phyloP scores from a whole-genome alignment of 371 early-diverging fungal species.

The Lichtheimia hyalospora region DNA sequence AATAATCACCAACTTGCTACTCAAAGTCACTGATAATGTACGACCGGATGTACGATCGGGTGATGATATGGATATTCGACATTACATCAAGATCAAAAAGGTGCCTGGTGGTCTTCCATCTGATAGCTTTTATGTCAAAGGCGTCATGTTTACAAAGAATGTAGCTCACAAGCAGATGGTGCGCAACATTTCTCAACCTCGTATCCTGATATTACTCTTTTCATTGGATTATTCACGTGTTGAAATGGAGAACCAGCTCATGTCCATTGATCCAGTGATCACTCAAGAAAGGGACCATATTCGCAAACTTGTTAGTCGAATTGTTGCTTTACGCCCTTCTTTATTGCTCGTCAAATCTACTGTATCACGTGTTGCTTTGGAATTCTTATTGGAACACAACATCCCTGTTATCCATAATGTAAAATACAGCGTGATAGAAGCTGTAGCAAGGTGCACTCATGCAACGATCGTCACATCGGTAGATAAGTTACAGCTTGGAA shows the following conservation, averaged over 20 bases:
- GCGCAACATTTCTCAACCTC: slow-evolving; percentile 62
- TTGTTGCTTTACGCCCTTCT: slow-evolving; percentile 76
- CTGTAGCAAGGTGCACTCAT: slow-evolving; percentile 83
- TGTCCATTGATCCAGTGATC: slow-evolving; percentile 79
- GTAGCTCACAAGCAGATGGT: slow-evolving; percentile 91
- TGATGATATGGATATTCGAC: slow-evolving; percentile 87
- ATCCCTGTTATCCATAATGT: slow-evolving; percentile 87
- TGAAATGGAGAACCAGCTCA: slow-evolving; percentile 77
- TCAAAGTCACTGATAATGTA: slow-evolving; percentile 71
- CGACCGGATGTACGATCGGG: slow-evolving; percentile 72
- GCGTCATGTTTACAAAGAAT: slow-evolving; percentile 89
- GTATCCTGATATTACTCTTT: slow-evolving; percentile 85
- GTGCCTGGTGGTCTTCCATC: slow-evolving; percentile 84
- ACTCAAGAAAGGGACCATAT: slow-evolving; percentile 86
- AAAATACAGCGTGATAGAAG: slow-evolving; percentile 80
- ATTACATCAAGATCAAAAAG: slow-evolving; percentile 93
- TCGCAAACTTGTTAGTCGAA: slow-evolving; percentile 75
- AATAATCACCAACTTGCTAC: slow-evolving; percentile 69
- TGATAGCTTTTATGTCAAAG: slow-evolving; percentile 83
- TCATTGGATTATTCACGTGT: slow-evolving; percentile 86
- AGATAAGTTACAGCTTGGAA: slow-evolving; percentile 71
- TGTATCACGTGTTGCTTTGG: slow-evolving; percentile 84
- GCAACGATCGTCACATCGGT: slow-evolving; percentile 85
- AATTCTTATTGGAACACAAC: slow-evolving; percentile 74
- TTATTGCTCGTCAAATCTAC: slow-evolving; percentile 82